Percentiles rank a stretch among this genome's conserved stretches.
Evolutionary conservation across 108 stramenopile species (phyloP).

Genomic region (Skeletonema grethae): DNA sequence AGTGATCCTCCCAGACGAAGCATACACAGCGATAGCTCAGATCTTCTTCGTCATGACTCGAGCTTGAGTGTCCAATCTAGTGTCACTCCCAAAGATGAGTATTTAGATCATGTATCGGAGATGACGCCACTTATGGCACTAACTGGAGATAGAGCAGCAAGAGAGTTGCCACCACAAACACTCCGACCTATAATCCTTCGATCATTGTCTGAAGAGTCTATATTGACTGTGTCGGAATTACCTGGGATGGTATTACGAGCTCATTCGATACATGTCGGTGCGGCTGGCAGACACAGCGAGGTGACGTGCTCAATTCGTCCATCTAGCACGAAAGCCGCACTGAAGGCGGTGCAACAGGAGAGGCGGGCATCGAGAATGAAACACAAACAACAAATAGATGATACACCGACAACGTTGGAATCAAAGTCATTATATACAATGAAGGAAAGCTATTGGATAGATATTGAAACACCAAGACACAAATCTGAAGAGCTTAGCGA

Average conservation of each 20-base stretch:
- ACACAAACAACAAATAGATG: slow-evolving; percentile 4
- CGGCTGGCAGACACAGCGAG: slow-evolving; percentile 9
- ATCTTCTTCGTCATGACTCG: background rate
- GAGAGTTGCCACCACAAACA: background rate
- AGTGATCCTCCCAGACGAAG: background rate
- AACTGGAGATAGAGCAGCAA: slow-evolving; percentile 4
- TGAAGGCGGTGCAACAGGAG: slow-evolving; percentile 37
- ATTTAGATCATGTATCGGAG: slow-evolving; percentile 26
- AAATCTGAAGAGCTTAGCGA: slow-evolving; percentile 42
- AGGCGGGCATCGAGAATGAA: slow-evolving; percentile 14
- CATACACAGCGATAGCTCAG: background rate
- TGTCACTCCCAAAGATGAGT: slow-evolving; percentile 10
- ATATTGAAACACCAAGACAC: slow-evolving; percentile 51
- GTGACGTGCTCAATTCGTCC: slow-evolving; percentile 25
- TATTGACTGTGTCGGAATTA: slow-evolving; percentile 34
- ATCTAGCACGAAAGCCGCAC: slow-evolving; percentile 28
- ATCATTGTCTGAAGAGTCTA: slow-evolving; percentile 31
- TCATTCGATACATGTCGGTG: slow-evolving; percentile 29
- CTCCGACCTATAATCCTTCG: background rate
- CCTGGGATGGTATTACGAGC: slow-evolving; percentile 34
- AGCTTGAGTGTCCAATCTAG: slow-evolving; percentile 17
- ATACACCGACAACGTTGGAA: background rate
- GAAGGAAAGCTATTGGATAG: slow-evolving; percentile 58
- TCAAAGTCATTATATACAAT: background rate
- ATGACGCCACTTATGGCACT: slow-evolving; percentile 18